Base-by-base conservation (phyloP, 176 grass and related monocot genomes). In the Alloteropsis semialata region DNA sequence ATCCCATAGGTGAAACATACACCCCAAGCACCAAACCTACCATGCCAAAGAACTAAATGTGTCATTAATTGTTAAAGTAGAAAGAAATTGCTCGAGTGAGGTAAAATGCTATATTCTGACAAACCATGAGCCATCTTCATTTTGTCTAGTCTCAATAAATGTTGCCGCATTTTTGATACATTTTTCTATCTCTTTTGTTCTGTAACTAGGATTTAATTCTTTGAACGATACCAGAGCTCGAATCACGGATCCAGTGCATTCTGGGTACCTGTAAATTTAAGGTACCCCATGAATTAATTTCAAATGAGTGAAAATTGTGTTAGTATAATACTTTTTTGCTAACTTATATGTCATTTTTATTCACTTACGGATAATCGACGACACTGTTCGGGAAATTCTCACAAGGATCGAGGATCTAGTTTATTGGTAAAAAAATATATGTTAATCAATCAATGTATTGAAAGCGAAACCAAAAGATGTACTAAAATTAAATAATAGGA, bases 211-310 rank as follows among this genome's bases (percentile, higher is more conserved):
- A 59, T 86, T 32, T 21, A 92, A 56, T 42, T 86, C 81, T 80
- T 61, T 75, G 45, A 92, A 92, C 25, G 67, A 5, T 22, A 77
- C 17, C 19, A 92, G 62, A 78, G 79, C 87, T 85, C 86, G 83
- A 33, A 92, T 48, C 72, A 72, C 87, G 0, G 87, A 82, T 16
- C 83, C 83, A 70, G 83, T 89, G 68, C 90, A 92, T 79, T 92
- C 90, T 8, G 77, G 78, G 30, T 83, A 76, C 27, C 87, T 89
- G 83, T 7, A 11, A 75, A 41, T 79, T n/a, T 41, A 82, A 57
- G 5, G 0, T 33, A 48, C 22, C 41, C 6, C 5, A 57, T 58
- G 2, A 81, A 16, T 74, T 68, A n/a, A 2, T 38, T 69, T 37
- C 30, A 28, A 21, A 17, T 17, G 38, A 16, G 0, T 75, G 8